Evolutionary conservation across 192 early-diverging fungal genomes (phyloP).

Genomic region (Mortierella claussenii): DNA sequence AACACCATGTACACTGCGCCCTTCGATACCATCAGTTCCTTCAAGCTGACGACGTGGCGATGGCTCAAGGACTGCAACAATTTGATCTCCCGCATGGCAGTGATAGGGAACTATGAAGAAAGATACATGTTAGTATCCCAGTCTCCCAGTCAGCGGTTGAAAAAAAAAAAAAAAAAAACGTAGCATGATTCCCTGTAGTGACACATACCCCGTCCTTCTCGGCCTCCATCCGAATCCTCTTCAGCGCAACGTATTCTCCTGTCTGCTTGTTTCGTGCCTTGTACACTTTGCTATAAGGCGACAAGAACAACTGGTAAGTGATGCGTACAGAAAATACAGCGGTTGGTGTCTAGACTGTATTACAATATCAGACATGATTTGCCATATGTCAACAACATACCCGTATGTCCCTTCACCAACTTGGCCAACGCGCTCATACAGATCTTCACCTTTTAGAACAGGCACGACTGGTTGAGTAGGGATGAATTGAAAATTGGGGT

Average conservation of each 20-base stretch:
- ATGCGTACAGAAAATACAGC: too few relatives aligned
- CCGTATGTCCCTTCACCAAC: slow-evolving; percentile 89
- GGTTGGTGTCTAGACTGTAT: too few relatives aligned
- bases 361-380: too few relatives aligned
- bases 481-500: slow-evolving; percentile 7
- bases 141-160: not conserved
- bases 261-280: slow-evolving; percentile 79
- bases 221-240: slow-evolving; percentile 82
- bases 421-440: slow-evolving; percentile 79
- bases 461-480: not conserved
- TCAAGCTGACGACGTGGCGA: slow-evolving; percentile 75
- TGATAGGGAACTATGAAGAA: slow-evolving; percentile 76
- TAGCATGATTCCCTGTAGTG: not conserved
- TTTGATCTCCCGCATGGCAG: slow-evolving; percentile 88
- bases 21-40: slow-evolving; percentile 79
- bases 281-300: slow-evolving; percentile 75
- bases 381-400: slow-evolving; percentile 34
- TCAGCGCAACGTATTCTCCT: slow-evolving; percentile 80
- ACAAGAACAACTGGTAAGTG: not conserved
- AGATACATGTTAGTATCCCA: not conserved
- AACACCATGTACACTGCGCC: slow-evolving; percentile 85
- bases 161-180: not conserved
- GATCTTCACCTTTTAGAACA: slow-evolving; percentile 57
- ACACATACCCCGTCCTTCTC: slow-evolving; percentile 79
- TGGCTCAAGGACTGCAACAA: slow-evolving; percentile 74